Conservation (phyloP, 2,329 filamentous ascomycete species). For the Aspergillus fijiensis region DNA sequence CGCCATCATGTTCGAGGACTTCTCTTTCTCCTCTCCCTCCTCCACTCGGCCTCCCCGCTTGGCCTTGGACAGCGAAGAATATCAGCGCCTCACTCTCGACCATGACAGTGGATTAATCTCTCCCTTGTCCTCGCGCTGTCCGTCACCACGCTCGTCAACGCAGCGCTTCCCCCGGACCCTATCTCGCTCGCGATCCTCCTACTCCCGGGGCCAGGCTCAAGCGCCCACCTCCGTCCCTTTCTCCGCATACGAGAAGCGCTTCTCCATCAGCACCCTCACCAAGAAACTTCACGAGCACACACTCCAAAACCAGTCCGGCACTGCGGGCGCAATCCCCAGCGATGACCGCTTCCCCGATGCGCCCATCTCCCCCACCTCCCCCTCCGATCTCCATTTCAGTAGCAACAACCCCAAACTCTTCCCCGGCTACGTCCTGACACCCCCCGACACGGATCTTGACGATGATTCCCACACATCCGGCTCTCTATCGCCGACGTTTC, state of each 20-base stretch:
- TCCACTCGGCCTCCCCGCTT: constrained; percentile 29
- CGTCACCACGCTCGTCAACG: constrained; percentile 37
- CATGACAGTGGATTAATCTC: constrained; percentile 40
- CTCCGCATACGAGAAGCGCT: constrained; percentile 42
- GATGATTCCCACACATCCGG: constrained; percentile 58
- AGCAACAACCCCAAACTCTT: constrained; percentile 8
- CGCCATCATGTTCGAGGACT: constrained; percentile 42
- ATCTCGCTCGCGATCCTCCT: constrained; percentile 34
- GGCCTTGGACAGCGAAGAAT: constrained; percentile 31
- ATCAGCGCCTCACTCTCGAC: constrained; percentile 35
- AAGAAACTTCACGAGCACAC: constrained; percentile 43
- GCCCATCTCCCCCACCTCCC: constrained; percentile 20
- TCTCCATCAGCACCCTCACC: constrained; percentile 43
- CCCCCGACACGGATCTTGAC: constrained; percentile 41
- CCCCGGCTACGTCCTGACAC: constrained; percentile 35
- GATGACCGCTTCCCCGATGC: constrained; percentile 9
- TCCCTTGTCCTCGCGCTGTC: constrained; percentile 44
- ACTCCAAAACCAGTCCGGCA: constrained; percentile 28
- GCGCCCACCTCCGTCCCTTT: constrained; percentile 46
- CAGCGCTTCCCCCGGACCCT: constrained; percentile 31
- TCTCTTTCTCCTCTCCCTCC: constrained; percentile 42
- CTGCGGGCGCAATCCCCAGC: constrained; percentile 11
- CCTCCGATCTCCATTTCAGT: constrained; percentile 12
- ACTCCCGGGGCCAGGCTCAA: constrained; percentile 35
- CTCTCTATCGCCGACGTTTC: constrained; percentile 59